Percentiles rank a stretch among this genome's conserved stretches.
These are phyloP conservation scores for Kwoniella shivajii DNA, from an alignment of 1,284 basidiomycete genomes.

Conservation along the genomic window DNA sequence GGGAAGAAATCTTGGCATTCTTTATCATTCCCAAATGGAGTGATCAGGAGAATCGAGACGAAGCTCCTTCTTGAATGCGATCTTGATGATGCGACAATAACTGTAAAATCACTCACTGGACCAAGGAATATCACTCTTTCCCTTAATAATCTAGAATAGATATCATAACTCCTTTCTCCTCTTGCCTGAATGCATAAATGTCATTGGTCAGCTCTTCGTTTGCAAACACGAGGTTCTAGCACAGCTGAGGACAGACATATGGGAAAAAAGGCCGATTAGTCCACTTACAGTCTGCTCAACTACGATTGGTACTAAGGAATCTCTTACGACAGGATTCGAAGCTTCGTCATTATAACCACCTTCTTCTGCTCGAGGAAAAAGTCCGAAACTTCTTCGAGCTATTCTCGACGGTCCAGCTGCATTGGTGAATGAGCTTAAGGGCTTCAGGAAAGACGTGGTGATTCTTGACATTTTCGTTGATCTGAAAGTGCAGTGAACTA, in stretches of 20 bases:
- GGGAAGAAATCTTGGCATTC: too few species aligned
- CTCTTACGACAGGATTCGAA: constrained; percentile 38
- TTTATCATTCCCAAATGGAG: too few species aligned
- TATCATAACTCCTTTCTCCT: constrained; percentile 91
- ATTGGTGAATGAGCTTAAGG: neutral
- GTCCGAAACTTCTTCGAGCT: constrained; percentile 10
- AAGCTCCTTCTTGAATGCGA: too few species aligned
- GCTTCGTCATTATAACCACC: constrained; percentile 16
- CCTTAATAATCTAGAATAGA: constrained; percentile 83
- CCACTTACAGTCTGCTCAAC: constrained; percentile 81
- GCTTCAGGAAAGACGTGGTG: constrained; percentile 2
- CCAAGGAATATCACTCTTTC: constrained; percentile 94
- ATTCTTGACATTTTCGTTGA: constrained; percentile 7
- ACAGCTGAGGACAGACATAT: too few species aligned
- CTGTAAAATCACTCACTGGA: constrained; percentile 61
- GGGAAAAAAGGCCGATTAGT: neutral
- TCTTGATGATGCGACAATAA: neutral
- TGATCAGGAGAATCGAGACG: too few species aligned
- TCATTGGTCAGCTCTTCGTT: constrained; percentile 2
- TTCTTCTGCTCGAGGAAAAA: neutral
- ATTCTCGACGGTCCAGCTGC: constrained; percentile 29
- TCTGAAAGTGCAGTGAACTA: neutral
- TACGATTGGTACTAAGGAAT: constrained; percentile 77
- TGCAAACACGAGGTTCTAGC: neutral
- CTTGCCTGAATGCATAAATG: constrained; percentile 69